Evolutionary conservation across 129 eudicot species (phyloP), one percentile per base, ranked within the genome.

Genomic region (Flaveria bidentis): DNA sequence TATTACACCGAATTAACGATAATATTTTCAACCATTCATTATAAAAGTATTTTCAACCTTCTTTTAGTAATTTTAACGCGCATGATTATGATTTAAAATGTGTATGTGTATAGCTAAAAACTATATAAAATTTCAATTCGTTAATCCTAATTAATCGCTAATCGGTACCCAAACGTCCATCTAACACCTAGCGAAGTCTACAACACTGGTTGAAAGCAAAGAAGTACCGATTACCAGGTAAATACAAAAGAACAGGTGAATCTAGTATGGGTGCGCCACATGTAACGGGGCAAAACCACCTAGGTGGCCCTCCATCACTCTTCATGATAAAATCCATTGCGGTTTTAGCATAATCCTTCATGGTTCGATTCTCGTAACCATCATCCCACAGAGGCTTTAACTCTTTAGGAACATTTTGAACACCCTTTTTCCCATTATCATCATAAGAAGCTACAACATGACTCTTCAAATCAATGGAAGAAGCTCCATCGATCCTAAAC

Each of bases 371-470:
- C 65, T 96, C 97, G 84, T 82, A 90, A 45, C 97, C 96, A 81
- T 93, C 98, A 81, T 93, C 97, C 97, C 96, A 93, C 72, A 88
- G 78, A 69, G 88, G 78, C 73, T 90, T 85, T 80, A 93, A 73
- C 81, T 78, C 77, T 39, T 80, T 78, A 15, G 9, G 3, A n/a
- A 17, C 82, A 72, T 6, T 50, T 14, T 15, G 78, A 45, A 41
- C 71, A 26, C 62, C 67, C 33, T 17, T 69, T 36, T 53, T 73
- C 57, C 46, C 74, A 67, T 20, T 74, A 12, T 51, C 23, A 41
- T 51, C 15, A 58, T 25, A 76, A 67, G 76, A 67, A 44, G 69
- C 69, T 74, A 79, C 45, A 45, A 47, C 46, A 46, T 33, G 73
- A 47, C 76, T 82, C 57, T 81, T 84, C 63, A 2, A 23, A 12